Evolutionary conservation across 176 grass and related monocot genomes (phyloP).

Genomic region (Elymus sibiricus): DNA sequence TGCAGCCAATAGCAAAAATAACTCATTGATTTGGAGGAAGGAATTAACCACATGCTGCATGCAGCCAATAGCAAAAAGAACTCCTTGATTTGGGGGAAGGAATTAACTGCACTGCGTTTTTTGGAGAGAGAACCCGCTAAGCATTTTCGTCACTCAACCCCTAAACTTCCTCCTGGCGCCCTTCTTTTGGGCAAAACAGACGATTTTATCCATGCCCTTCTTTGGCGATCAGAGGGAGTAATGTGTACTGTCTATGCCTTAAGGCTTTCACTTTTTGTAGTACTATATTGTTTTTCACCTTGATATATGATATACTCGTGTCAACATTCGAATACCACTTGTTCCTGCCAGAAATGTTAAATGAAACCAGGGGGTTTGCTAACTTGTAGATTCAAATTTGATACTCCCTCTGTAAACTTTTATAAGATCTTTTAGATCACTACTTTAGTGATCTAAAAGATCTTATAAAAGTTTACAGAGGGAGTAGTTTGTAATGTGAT

Average conservation of each 20-base stretch:
- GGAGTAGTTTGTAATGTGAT: not conserved
- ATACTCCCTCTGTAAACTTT: not conserved
- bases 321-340: not conserved
- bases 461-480: no score
- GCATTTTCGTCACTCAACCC: not conserved
- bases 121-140: not conserved
- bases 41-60: no score
- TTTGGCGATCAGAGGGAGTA: not conserved
- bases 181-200: not conserved
- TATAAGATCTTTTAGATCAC: no score
- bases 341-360: not conserved
- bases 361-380: not conserved
- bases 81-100: not conserved
- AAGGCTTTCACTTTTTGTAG: not conserved
- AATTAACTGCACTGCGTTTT: not conserved
- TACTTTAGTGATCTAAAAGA: no score
- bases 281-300: not conserved
- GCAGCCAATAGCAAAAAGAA: not conserved
- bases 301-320: not conserved
- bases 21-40: no score
- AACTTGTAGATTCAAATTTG: not conserved
- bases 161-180: no score
- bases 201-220: not conserved
- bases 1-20: no score
- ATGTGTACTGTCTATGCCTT: not conserved